Evolutionary conservation across 148 eudicot genomes (phyloP).

Genomic region (Drosera capensis): DNA sequence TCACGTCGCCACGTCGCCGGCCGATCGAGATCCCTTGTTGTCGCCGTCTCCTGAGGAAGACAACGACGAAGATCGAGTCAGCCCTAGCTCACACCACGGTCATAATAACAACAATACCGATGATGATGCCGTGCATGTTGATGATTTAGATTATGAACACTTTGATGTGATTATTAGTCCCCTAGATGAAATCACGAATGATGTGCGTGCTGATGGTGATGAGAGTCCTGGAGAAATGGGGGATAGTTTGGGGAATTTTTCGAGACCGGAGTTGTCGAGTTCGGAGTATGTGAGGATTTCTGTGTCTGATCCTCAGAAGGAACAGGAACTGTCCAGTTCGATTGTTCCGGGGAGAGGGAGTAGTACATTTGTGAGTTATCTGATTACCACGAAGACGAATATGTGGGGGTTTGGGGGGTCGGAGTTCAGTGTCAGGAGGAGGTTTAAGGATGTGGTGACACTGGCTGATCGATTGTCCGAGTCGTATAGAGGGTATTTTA

Average conservation of each 20-base stretch:
- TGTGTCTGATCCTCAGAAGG: conserved; percentile 75
- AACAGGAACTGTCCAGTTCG: conserved; percentile 42
- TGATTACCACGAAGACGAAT: conserved; percentile 56
- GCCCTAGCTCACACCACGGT: conserved; percentile 6
- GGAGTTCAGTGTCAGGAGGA: conserved; percentile 52
- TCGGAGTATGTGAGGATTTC: conserved; percentile 36
- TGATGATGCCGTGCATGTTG: conserved; percentile 5
- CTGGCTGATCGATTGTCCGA: conserved; percentile 68
- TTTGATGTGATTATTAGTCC: conserved; percentile 29
- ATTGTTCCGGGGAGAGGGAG: conserved; percentile 73
- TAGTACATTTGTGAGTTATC: conserved; percentile 49
- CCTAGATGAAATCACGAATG: conserved; percentile 13
- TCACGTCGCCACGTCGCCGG: conserved; percentile 19
- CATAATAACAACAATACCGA: conserved; percentile 1
- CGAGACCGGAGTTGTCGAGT: conserved; percentile 15
- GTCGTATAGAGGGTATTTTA: conserved; percentile 59
- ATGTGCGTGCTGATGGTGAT: conserved; percentile 16
- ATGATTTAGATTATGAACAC: conserved; percentile 21
- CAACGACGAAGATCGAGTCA: conserved; percentile 2
- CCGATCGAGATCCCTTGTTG: conserved; percentile 48
- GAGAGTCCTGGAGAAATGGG: conserved; percentile 9
- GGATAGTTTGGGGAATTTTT: conserved; percentile 3
- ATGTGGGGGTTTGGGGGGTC: conserved; percentile 39
- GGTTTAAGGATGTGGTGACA: conserved; percentile 76
- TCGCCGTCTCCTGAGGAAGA: conserved; percentile 22